These are phyloP conservation scores for Boletellus sp. DNA, from an alignment of 768 basidiomycete species.

Conservation along the genomic window DNA sequence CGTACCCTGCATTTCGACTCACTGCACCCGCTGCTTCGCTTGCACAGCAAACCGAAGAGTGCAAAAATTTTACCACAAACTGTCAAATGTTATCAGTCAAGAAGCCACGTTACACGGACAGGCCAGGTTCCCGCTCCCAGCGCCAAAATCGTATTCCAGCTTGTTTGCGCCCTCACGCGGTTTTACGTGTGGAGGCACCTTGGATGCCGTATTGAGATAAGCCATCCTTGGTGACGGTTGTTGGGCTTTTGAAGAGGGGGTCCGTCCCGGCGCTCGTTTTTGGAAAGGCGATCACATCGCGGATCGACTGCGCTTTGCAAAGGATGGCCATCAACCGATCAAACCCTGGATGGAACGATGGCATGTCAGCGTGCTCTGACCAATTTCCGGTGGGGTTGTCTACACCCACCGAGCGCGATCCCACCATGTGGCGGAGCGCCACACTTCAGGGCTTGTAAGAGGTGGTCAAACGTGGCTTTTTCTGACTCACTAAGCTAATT, in stretches of 20 bases:
- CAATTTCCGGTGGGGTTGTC: conserved; percentile 4
- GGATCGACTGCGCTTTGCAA: conserved; percentile 81
- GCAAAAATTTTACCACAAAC: too few relatives aligned
- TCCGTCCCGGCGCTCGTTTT: conserved; percentile 84
- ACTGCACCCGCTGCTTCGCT: too few relatives aligned
- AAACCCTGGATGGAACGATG: conserved; percentile 55
- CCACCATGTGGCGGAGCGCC: conserved; percentile 97
- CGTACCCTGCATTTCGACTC: too few relatives aligned
- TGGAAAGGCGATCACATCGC: conserved; percentile 96
- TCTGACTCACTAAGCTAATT: conserved; percentile 69
- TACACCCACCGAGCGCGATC: conserved; percentile 74
- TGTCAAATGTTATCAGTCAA: too few relatives aligned
- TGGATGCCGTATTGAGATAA: conserved; percentile 65
- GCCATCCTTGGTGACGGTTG: conserved; percentile 47
- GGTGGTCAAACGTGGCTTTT: conserved; percentile 72
- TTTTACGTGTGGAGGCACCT: conserved; percentile 22
- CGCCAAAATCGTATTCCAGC: background rate
- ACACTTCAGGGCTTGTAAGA: conserved; percentile 80
- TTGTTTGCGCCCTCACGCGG: background rate
- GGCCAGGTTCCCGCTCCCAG: background rate
- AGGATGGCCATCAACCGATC: conserved; percentile 92
- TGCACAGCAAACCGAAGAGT: too few relatives aligned
- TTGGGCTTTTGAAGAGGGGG: conserved; percentile 86
- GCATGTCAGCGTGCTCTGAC: conserved; percentile 5
- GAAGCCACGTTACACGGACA: too few relatives aligned